Conservation (phyloP, 805 yeast species). For the Tetrapisispora namnaoensis region DNA sequence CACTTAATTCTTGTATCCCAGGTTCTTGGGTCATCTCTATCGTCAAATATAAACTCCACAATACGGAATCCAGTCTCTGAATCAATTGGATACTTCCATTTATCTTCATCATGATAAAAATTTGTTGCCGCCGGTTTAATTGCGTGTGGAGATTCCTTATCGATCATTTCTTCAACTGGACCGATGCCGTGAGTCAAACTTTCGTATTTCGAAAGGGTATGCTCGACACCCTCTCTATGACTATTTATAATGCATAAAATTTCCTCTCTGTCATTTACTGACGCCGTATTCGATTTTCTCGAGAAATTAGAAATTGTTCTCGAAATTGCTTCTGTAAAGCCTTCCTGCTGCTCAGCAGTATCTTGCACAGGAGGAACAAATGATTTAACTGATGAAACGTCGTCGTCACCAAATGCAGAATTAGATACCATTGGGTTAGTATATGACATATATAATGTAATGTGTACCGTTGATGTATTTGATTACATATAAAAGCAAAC, state of each 20-base stretch:
- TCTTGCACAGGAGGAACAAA: not conserved
- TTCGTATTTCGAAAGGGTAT: constrained; percentile 1
- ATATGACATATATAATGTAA: not conserved
- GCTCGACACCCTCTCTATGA: constrained; percentile 4
- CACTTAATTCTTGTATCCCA: constrained; percentile 39
- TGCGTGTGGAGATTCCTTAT: not conserved
- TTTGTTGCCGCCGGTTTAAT: not conserved
- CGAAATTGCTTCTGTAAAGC: not conserved
- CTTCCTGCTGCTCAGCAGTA: not conserved
- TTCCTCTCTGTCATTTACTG: not conserved
- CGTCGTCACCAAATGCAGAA: not conserved
- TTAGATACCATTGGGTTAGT: no score
- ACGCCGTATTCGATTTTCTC: not conserved
- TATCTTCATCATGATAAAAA: constrained; percentile 2
- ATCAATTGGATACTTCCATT: constrained; percentile 5
- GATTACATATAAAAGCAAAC: no score
- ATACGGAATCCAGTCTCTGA: constrained; percentile 4
- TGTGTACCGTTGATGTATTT: no score
- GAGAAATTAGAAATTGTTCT: not conserved
- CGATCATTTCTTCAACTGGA: constrained; percentile 3
- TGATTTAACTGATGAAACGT: not conserved
- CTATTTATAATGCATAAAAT: constrained; percentile 1
- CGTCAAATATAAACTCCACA: constrained; percentile 21
- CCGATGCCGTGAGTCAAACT: constrained; percentile 3
- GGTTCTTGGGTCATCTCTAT: constrained; percentile 46